phyloP scores from a whole-genome alignment of 23 red algal genomes.

The Gracilaria vermiculophylla region DNA sequence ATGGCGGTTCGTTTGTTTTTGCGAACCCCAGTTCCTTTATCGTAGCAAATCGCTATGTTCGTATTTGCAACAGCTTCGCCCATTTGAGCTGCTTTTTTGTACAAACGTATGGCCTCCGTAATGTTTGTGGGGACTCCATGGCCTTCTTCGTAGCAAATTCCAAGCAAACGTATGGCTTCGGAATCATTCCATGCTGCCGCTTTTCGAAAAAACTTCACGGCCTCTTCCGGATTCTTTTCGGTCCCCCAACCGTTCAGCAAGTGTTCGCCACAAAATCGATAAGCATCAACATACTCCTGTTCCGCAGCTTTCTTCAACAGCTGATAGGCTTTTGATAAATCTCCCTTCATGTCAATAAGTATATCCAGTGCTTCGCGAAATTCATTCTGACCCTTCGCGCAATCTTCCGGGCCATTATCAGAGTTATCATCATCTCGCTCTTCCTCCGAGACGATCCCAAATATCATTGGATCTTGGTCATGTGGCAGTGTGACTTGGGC shows the following conservation, averaged over 20 bases:
- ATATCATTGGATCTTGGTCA: too few species aligned
- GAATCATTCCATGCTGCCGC: constrained; percentile 2
- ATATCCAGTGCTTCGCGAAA: background rate
- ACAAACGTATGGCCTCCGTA: constrained; percentile 10
- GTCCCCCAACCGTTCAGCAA: constrained; percentile 17
- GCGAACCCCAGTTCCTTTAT: constrained; percentile 37
- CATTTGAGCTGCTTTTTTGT: constrained; percentile 16
- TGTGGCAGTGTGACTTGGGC: too few species aligned
- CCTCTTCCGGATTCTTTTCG: background rate
- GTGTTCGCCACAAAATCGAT: background rate
- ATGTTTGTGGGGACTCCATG: background rate
- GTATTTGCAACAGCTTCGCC: constrained; percentile 10
- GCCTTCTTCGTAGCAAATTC: constrained; percentile 33
- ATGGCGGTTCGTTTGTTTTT: constrained; percentile 15
- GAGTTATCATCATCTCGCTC: too few species aligned
- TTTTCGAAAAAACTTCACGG: background rate
- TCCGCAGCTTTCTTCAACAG: constrained; percentile 23
- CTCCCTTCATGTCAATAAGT: background rate
- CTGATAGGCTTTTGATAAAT: background rate
- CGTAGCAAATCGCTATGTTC: constrained; percentile 46
- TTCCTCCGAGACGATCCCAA: too few species aligned
- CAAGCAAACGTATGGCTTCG: background rate
- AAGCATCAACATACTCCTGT: background rate
- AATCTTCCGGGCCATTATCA: background rate
- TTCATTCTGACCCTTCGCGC: background rate